Conservation (phyloP, 164 flowering plant genomes). For the Liriodendron chinense region DNA sequence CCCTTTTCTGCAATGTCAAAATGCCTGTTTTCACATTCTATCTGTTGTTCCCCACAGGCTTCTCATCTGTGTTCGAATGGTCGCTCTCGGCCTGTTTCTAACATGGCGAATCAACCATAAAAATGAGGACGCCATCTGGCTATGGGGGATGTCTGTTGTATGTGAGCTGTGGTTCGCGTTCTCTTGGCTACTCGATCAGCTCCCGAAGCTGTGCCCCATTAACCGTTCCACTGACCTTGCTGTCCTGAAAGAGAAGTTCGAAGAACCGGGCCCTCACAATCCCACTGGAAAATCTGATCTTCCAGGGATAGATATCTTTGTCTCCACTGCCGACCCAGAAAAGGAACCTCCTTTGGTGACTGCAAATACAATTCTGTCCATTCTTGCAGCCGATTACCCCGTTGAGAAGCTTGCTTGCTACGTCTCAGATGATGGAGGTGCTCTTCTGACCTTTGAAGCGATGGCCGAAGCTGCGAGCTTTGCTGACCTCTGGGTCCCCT, state of each 20-base stretch:
- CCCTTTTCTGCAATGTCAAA: neutral
- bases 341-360: conserved; percentile 84
- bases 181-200: conserved; percentile 82
- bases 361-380: conserved; percentile 77
- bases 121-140: conserved; percentile 69
- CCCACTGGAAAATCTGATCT: conserved; percentile 79
- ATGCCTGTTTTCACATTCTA: neutral
- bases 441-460: conserved; percentile 77
- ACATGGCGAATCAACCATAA: conserved; percentile 61
- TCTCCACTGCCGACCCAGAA: conserved; percentile 86
- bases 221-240: conserved; percentile 63
- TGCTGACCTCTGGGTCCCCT: conserved; percentile 80
- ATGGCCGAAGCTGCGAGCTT: conserved; percentile 91
- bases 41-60: conserved; percentile 34
- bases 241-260: conserved; percentile 64
- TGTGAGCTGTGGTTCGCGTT: conserved; percentile 86
- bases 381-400: conserved; percentile 71
- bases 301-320: conserved; percentile 71
- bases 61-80: conserved; percentile 41
- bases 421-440: conserved; percentile 82
- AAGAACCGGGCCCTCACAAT: conserved; percentile 61
- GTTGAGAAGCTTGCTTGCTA: conserved; percentile 77
- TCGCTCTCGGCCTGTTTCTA: conserved; percentile 54
- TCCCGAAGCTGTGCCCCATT: conserved; percentile 68
- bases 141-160: conserved; percentile 67